Base-by-base conservation (phyloP, 2,329 filamentous ascomycete genomes). In the Xylariaceae sp. region DNA sequence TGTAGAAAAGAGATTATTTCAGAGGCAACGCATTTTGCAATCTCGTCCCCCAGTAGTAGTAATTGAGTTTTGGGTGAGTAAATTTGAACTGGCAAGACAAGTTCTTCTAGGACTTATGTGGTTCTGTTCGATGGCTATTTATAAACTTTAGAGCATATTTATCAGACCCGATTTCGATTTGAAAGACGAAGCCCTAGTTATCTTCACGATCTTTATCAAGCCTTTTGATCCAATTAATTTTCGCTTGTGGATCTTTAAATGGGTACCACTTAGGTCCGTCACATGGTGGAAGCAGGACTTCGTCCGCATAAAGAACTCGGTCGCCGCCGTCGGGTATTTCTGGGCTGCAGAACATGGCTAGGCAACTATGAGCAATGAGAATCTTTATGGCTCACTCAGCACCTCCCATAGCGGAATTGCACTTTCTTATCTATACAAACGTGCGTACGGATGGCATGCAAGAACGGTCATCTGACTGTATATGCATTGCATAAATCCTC, bases 181-280 rank as follows among this genome's bases (percentile, higher is more conserved):
- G 26, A 16, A 34, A 54, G 6, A 54, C 44, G n/a, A 33, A 54
- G 2, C 14, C 51, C 1, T 54, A 3, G 3, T 33, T 54, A 1
- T 14, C 36, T 23, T 54, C 34, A 14, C 26, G 24, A 9, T 36
- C 19, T 14, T 4, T 14, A 53, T 54, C 51, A 29, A 54, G 43
- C 11, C 51, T 17, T 48, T 40, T 16, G 7, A 47, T 14, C 51
- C 51, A 53, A 31, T 53, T 34, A 24, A 53, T 53, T 36, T 16
- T 11, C 12, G 17, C 24, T 11, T 14, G n/a, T 2, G 31, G 12
- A 16, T 37, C 23, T 19, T 31, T n/a, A n/a, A n/a, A n/a, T n/a
- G n/a, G n/a, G n/a, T n/a, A n/a, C n/a, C n/a, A n/a, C n/a, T n/a
- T n/a, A n/a, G n/a, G n/a, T n/a, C n/a, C n/a, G n/a, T n/a, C n/a